Evolutionary conservation across 768 basidiomycete species (phyloP), one percentile per base, ranked within the genome.

Genomic region (Chalciporus piperatus): DNA sequence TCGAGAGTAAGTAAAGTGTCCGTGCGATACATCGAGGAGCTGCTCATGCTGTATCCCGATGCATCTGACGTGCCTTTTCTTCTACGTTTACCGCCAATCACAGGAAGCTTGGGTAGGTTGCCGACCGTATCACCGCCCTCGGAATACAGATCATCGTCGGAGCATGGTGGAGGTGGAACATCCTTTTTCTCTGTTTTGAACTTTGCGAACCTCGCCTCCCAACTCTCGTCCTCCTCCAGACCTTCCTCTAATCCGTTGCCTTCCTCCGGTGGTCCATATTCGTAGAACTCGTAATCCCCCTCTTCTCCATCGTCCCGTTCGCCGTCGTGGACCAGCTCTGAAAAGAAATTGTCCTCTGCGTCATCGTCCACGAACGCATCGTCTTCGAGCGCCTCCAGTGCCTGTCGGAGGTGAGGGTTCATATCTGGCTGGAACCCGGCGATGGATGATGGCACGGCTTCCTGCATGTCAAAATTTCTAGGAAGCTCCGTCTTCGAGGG

Each of bases 31-130:
- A 98, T 92, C 13, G 92, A 92, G 3, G 92, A 93, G 61, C 92
- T 94, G 67, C 90, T 96, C 94, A 99, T 98, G 65, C 89, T 92
- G 76, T 96, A 96, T 12, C 92, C 94, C 19, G 91, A 92, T 9
- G 91, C 93, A 56, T 92, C 88, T 45, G 89, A 92, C 0, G 83
- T 76, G 3, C 84, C 85, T 59, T 84, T 84, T 57, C 83, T 76
- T 63, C 87, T 74, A 63, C 84, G 80, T 71, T 83, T 83, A 6
- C 87, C 86, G 14, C 92, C 88, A 44, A 85, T 76, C 50, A 96
- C 87, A n/a, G 85, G 82, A 58, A 93, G 78, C 45, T 75, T 76
- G 11, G 87, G 88, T 9, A 98, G 70, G 3, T 79, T 81, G 0
- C 85, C 84, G 25, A 99, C 68, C 0, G 92, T 97, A 67, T 98